Base-by-base conservation (phyloP, 1,284 basidiomycete species). In the Ganoderma lucidum region DNA sequence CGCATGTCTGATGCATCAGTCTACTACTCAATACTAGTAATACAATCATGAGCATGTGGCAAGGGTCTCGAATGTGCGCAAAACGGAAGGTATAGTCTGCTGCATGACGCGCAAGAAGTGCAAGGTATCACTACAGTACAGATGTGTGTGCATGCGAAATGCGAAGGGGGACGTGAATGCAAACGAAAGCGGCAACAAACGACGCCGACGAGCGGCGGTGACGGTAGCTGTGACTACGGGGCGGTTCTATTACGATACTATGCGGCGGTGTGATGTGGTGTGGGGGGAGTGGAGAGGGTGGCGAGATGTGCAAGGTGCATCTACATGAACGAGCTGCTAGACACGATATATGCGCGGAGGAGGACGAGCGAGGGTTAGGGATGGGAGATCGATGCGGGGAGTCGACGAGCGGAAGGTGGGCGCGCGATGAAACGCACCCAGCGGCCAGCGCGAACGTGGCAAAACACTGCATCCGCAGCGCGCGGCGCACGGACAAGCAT, bases 81-180 rank as follows among this genome's bases (percentile, higher is more conserved):
- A 15, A 32, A 8, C 30, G n/a, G 30, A 55, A 55, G 53, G 53
- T 30, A 28, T 51, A 32, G 53, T 55, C 5, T 32, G 53, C 53
- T 55, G 53, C 53, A 55, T 55, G 53, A 55, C 53, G 30, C 6
- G 53, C 53, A 55, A 55, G 8, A 61, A 30, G 23, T 30, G 53
- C 53, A 55, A 55, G 53, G 53, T 55, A 61, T 61, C 37, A 41
- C 32, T 61, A 61, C 39, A 61, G 59, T 61, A 61, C 41, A 61
- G n/a, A 61, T 55, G n/a, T 17, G 48, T 9, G 23, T 51, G 28
- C 48, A 23, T 23, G 23, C 23, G 23, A 12, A 51, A 51, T 28
- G 48, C 23, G 48, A 51, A 45, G 19, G 19, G 6, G 44, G n/a
- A 51, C n/a, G 48, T 23, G 48, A 51, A 28, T 10, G 48, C 10